Evolutionary conservation across 345 rosid genomes (phyloP).

Genomic region (Murraya paniculata): DNA sequence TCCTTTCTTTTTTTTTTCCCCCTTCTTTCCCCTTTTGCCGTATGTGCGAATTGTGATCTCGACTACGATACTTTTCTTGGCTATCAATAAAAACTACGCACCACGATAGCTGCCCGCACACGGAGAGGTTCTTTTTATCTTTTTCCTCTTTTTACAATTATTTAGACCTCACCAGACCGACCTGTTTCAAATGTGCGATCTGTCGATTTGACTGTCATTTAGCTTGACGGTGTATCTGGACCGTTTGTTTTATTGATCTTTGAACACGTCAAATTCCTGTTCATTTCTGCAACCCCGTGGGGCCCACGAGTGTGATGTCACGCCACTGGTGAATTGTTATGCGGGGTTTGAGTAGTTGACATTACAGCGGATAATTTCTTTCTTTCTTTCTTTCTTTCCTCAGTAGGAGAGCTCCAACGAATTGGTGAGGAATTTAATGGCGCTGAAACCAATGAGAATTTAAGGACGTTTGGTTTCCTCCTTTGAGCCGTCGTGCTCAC

Average conservation of each 20-base stretch:
- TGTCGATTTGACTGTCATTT: neutral
- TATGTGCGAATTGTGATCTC: neutral
- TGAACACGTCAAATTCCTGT: neutral
- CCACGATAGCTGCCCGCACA: neutral
- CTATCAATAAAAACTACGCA: neutral
- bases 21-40: no score
- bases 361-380: neutral
- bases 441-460: no score
- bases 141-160: no score
- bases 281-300: neutral
- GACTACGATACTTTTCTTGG: conserved; percentile 12
- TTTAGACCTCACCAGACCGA: no score
- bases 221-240: neutral
- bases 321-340: no score
- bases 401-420: no score
- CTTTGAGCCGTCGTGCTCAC: no score
- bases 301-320: neutral
- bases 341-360: no score
- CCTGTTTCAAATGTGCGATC: neutral
- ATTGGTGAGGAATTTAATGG: neutral
- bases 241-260: conserved; percentile 1
- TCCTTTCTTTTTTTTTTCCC: neutral
- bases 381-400: no score
- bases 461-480: neutral
- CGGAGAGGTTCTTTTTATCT: neutral